Conservation (phyloP, 805 yeast species). For the Yarrowia osloensis region DNA sequence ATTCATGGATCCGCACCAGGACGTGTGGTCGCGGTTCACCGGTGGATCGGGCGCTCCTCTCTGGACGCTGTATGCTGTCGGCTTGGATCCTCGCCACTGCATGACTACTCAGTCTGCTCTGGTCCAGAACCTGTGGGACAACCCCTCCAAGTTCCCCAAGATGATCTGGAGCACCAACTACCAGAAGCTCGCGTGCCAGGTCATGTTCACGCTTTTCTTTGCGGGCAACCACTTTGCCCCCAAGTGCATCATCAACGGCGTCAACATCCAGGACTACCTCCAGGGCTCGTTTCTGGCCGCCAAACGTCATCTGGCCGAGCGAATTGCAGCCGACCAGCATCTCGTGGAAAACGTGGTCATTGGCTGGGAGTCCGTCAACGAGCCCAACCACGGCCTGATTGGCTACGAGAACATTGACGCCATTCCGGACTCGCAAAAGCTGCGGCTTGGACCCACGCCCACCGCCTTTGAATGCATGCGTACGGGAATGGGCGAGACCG, state of each 20-base stretch:
- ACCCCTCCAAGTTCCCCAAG: constrained; percentile 58
- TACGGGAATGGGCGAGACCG: constrained; percentile 73
- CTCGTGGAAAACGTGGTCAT: constrained; percentile 52
- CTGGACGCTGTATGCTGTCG: constrained; percentile 91
- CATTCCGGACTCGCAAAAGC: constrained; percentile 60
- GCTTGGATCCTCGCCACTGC: constrained; percentile 74
- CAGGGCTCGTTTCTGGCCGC: constrained; percentile 65
- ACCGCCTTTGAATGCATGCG: constrained; percentile 69
- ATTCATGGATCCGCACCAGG: constrained; percentile 88
- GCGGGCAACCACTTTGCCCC: constrained; percentile 79
- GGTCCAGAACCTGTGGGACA: constrained; percentile 58
- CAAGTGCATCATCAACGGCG: constrained; percentile 64
- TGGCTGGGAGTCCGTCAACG: constrained; percentile 86
- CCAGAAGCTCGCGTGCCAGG: constrained; percentile 66
- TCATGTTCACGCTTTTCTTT: constrained; percentile 88
- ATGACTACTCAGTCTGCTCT: constrained; percentile 72
- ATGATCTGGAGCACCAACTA: constrained; percentile 95
- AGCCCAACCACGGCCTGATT: constrained; percentile 75
- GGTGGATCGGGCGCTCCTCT: constrained; percentile 95
- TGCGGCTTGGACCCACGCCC: constrained; percentile 78
- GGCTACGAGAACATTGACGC: constrained; percentile 58
- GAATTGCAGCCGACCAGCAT: constrained; percentile 47
- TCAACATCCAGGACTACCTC: constrained; percentile 74
- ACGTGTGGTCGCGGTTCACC: constrained; percentile 84
- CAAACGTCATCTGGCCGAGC: constrained; percentile 50